Conservation (phyloP, 257 asterid genomes). For the Gentiana straminea region DNA sequence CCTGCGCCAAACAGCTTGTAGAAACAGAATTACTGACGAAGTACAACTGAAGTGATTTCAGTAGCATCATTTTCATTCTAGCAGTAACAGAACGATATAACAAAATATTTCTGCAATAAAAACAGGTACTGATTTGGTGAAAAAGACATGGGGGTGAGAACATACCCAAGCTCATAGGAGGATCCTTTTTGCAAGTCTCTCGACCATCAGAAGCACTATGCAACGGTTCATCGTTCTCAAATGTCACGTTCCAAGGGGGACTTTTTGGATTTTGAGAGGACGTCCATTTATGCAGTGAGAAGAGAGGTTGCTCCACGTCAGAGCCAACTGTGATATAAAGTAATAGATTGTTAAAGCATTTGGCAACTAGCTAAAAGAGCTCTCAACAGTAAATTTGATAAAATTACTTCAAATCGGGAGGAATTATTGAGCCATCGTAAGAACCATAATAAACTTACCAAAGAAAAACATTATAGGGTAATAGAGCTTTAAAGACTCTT, state of each 20-base stretch:
- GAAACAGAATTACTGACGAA: not conserved
- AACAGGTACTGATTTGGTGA: not conserved
- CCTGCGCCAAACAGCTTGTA: not conserved
- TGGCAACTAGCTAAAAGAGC: too few relatives aligned
- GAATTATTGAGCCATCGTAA: too few relatives aligned
- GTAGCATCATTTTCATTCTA: not conserved
- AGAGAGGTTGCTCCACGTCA: conserved; percentile 23
- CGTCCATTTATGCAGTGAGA: conserved; percentile 64
- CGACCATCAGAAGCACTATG: conserved; percentile 24
- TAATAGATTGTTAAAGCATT: not conserved
- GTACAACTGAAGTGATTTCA: not conserved
- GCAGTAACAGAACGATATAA: not conserved
- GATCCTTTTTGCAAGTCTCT: conserved; percentile 21
- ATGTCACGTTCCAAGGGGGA: conserved; percentile 25
- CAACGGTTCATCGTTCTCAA: conserved; percentile 33
- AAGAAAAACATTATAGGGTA: too few relatives aligned
- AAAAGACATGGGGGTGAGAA: conserved; percentile 8
- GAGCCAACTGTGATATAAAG: conserved; percentile 20
- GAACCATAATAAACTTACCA: too few relatives aligned
- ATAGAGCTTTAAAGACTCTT: too few relatives aligned
- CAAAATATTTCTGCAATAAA: not conserved
- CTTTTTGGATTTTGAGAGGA: conserved; percentile 32
- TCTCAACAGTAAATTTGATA: too few relatives aligned
- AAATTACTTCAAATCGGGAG: too few relatives aligned
- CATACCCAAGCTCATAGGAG: conserved; percentile 18